Percentiles rank a stretch among this genome's conserved stretches.
Evolutionary conservation across 257 asterid species (phyloP).

Genomic region (Lithospermum erythrorhizon): DNA sequence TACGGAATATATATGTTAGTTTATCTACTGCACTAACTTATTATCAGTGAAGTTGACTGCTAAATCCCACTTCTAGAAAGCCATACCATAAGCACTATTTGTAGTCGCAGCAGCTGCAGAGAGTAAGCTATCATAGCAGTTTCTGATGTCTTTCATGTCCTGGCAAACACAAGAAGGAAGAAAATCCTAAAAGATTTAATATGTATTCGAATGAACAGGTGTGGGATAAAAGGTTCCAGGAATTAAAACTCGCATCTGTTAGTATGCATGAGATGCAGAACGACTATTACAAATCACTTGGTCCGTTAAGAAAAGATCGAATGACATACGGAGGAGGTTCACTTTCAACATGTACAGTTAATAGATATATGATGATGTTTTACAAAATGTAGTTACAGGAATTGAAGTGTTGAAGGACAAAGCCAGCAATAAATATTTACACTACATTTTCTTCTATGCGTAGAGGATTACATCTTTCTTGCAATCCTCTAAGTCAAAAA

Average conservation of each 20-base stretch:
- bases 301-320: neutral
- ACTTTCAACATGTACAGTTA: neutral
- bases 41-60: neutral
- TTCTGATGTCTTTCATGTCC: slow-evolving; percentile 94
- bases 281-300: neutral
- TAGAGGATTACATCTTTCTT: too few relatives aligned
- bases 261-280: neutral
- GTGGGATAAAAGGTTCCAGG: neutral
- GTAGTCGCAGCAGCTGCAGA: slow-evolving; percentile 97
- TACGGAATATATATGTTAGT: slow-evolving; percentile 4
- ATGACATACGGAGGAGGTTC: neutral
- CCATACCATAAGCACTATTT: slow-evolving; percentile 81
- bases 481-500: too few relatives aligned
- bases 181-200: slow-evolving; percentile 5
- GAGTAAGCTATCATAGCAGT: slow-evolving; percentile 80
- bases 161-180: slow-evolving; percentile 19
- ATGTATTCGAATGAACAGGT: slow-evolving; percentile 6
- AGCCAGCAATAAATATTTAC: neutral
- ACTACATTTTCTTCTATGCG: neutral
- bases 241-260: neutral
- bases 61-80: slow-evolving; percentile 4
- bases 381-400: neutral
- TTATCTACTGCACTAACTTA: slow-evolving; percentile 7
- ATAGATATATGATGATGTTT: neutral
- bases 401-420: neutral